Evolutionary conservation across 148 eudicot species (phyloP), one percentile per base, ranked within the genome.

Genomic region (Silene latifolia): DNA sequence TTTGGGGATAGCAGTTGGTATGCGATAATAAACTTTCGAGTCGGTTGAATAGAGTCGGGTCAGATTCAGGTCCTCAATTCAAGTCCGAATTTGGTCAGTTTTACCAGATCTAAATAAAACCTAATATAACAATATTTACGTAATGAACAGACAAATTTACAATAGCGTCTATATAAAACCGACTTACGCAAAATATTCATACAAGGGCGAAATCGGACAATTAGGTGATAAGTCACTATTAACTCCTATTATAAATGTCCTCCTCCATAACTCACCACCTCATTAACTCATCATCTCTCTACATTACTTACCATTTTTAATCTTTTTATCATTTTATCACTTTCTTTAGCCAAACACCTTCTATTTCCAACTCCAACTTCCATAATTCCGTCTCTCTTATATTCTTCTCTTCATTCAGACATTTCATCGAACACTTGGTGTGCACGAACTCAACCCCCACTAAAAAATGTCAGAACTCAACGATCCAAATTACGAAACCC

Each of bases 361-460:
- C 72, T 32, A 13, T 29, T 6, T 54, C 54, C 11, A 8, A 8
- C 25, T 14, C 21, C 21, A 35, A 25, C 17, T 9, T 46, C 54
- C 39, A 48, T 32, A 32, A 18, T 46, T 69, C 57, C 46, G 1
- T 42, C 42, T 32, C 71, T 53, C n/a, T 32, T 13, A 39, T 39
- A 39, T 39, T 39, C 18, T 44, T 4, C 57, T 54, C 35, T 32
- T 32, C 64, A 0, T 23, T 56, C 46, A 73, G 23, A 73, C 75
- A 77, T 77, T 77, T 72, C 47, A 39, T 71, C 80, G 19, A 73
- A 47, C 77, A 79, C 51, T 35, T 67, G 24, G 35, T 39, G 75
- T 10, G 39, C 71, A 39, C 42, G 15, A 39, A 4, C 51, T 48
- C 0, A 1, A 10, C 9, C 4, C 25, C 21, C 7, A n/a, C 5